Base-by-base conservation (phyloP, 768 basidiomycete genomes). In the Heimioporus sp. region DNA sequence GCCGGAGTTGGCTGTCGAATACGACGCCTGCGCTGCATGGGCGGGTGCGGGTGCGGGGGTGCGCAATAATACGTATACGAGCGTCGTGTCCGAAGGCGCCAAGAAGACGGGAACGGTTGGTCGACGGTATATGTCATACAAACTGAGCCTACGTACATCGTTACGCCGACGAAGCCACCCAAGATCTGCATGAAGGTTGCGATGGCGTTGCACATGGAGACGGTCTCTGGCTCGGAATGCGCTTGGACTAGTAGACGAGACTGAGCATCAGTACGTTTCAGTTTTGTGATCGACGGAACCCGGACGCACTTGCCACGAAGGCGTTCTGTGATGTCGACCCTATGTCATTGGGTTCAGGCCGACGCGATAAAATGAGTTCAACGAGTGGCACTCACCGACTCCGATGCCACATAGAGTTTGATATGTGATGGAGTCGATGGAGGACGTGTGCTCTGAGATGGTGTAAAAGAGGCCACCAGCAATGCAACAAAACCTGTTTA, bases 321-420 rank as follows among this genome's bases (percentile, higher is more conserved):
- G 44, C 30, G 24, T 60, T 60, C 21, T 60, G 57, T 5, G 31
- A 19, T 1, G 49, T 52, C 7, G 50, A 11, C n/a, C 56, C 55
- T 54, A 21, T 0, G 24, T 32, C 7, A 7, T 46, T 13, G 24
- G 36, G 30, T 20, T 20, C 3, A 17, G 39, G 16, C 19, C 28
- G 17, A 19, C 17, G 5, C n/a, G 11, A 13, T 10, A 10, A 15
- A 12, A 20, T 13, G n/a, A 31, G 16, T 32, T 32, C 28, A 6
- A 28, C 3, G 10, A 19, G n/a, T 6, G 3, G 8, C 24, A 28
- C 55, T 20, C 34, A 56, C 58, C 58, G 20, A 50, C 36, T 10
- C 55, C 55, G 3, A 54, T 51, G n/a, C 58, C 55, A 34, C 51
- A 59, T 12, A 58, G 16, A 37, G 56, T 43, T 31, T 58, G 57